A percentile compares a stretch with the other conserved stretches of the same genome.
Evolutionary conservation across 257 asterid species (phyloP).

Genomic region (Solanum bulbocastanum): DNA sequence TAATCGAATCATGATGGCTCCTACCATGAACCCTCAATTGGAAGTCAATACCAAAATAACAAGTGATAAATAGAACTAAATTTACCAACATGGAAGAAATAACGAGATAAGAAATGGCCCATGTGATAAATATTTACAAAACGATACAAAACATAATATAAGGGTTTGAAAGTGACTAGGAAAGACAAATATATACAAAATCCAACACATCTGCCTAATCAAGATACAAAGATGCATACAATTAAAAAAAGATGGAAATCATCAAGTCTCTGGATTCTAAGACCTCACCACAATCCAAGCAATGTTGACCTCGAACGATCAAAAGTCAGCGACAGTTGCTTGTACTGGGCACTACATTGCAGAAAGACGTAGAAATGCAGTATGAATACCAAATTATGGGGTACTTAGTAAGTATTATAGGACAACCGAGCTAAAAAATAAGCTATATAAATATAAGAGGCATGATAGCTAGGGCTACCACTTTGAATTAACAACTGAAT

Average conservation of each 20-base stretch:
- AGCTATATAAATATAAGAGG: neutral
- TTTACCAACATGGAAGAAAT: neutral
- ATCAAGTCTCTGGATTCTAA: neutral
- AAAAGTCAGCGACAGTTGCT: neutral
- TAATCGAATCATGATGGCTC: neutral
- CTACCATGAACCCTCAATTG: neutral
- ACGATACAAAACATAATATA: too few relatives aligned
- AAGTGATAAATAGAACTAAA: too few relatives aligned
- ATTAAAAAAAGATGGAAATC: neutral
- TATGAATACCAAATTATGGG: neutral
- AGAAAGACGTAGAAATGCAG: neutral
- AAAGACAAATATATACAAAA: neutral
- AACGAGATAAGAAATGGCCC: neutral
- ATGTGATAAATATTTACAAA: too few relatives aligned
- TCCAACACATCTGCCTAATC: too few relatives aligned
- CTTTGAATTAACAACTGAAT: neutral
- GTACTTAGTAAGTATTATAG: neutral
- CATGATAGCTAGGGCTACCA: neutral
- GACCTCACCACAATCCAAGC: neutral
- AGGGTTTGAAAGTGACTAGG: neutral
- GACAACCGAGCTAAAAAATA: neutral
- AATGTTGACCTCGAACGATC: too few relatives aligned
- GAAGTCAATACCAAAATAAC: neutral
- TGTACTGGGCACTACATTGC: neutral
- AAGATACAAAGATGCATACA: neutral